Conservation (phyloP, 495 filamentous ascomycete genomes). For the Xylaria venustula region DNA sequence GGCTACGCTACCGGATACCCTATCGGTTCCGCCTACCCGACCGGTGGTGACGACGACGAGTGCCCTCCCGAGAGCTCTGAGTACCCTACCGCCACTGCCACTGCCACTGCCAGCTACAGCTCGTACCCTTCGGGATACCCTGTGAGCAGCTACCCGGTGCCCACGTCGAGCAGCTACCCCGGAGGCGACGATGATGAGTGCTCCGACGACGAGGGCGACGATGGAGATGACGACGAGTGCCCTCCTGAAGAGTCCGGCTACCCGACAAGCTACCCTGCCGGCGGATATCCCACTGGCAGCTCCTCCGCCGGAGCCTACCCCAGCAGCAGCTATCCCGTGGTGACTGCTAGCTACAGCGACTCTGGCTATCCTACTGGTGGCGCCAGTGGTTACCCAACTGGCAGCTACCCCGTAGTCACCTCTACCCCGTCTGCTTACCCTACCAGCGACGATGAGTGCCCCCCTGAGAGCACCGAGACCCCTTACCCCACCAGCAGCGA, state of each 20-base stretch:
- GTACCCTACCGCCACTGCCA: slow-evolving; percentile 3
- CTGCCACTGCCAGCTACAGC: slow-evolving; percentile 16
- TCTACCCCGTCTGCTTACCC: slow-evolving; percentile 14
- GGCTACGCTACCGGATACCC: too few species aligned
- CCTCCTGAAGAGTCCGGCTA: slow-evolving; percentile 8
- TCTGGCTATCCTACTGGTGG: slow-evolving; percentile 3
- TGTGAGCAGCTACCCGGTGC: slow-evolving; percentile 9
- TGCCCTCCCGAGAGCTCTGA: slow-evolving; percentile 13
- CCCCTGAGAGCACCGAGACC: neutral
- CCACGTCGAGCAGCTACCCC: slow-evolving; percentile 20
- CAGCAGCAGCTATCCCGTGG: neutral
- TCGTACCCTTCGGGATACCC: slow-evolving; percentile 14
- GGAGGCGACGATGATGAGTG: slow-evolving; percentile 23
- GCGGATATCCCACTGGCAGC: slow-evolving; percentile 5
- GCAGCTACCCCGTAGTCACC: slow-evolving; percentile 4
- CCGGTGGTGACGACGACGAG: slow-evolving; percentile 22
- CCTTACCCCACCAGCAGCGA: neutral
- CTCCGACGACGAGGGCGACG: slow-evolving; percentile 5
- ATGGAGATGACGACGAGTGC: slow-evolving; percentile 3
- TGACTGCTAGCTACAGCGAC: slow-evolving; percentile 12
- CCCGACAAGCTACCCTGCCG: slow-evolving; percentile 12
- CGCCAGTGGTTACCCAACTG: neutral
- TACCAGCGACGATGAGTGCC: slow-evolving; percentile 8
- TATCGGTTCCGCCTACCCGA: neutral
- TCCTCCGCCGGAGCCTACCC: neutral